phyloP scores from a whole-genome alignment of 2,329 filamentous ascomycete genomes.

The Ophiostoma novo-ulmi region DNA sequence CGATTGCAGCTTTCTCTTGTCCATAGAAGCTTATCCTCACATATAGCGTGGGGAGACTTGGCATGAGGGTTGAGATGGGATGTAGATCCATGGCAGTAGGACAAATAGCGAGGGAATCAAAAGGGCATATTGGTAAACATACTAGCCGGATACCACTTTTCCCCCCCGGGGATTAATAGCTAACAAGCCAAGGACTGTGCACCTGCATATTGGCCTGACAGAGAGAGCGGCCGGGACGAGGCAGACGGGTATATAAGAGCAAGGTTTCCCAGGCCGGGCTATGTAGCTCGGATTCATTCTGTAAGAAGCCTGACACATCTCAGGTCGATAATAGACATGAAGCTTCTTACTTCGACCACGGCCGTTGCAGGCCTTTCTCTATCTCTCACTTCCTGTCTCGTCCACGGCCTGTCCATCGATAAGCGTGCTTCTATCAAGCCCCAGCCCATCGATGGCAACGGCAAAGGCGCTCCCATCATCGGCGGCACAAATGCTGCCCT shows the following conservation, averaged over 20 bases:
- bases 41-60: not conserved
- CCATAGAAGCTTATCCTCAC: too few relatives aligned
- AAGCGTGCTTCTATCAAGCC: not conserved
- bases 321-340: not conserved
- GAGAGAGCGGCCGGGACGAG: not conserved
- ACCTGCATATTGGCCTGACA: not conserved
- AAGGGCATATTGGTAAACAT: not conserved
- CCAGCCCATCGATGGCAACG: not conserved
- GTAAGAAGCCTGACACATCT: not conserved
- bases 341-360: not conserved
- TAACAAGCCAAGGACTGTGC: not conserved
- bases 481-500: not conserved
- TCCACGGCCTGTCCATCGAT: not conserved
- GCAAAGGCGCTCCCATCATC: not conserved
- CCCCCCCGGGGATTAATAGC: not conserved
- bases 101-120: not conserved
- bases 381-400: not conserved
- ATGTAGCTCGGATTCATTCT: not conserved
- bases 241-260: not conserved
- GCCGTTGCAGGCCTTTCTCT: slow-evolving; percentile 6
- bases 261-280: not conserved
- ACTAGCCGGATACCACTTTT: not conserved
- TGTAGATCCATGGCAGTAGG: not conserved
- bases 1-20: not conserved
- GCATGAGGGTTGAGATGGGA: not conserved